phyloP scores from a whole-genome alignment of 1,284 basidiomycete genomes.

The Irpex sp. region DNA sequence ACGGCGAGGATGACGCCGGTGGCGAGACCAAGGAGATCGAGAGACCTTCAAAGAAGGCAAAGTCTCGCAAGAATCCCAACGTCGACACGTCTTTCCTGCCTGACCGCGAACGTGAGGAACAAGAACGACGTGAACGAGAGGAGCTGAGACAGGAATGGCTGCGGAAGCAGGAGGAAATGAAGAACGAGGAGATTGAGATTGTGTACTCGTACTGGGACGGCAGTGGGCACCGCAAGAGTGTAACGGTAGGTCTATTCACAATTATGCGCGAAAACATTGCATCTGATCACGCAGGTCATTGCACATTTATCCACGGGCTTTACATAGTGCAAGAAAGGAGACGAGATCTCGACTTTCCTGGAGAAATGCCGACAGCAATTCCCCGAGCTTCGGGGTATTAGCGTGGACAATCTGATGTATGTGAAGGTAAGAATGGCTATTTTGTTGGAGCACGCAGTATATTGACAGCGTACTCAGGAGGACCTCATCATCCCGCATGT shows the following conservation, averaged over 20 bases:
- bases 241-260: constrained; percentile 58
- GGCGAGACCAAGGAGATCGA: constrained; percentile 34
- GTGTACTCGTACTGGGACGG: constrained; percentile 99
- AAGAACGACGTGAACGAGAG: constrained; percentile 86
- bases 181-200: constrained; percentile 87
- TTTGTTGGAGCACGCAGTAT: constrained; percentile 1
- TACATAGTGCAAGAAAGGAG: constrained; percentile 94
- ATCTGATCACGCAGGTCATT: constrained; percentile 28
- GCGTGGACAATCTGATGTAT: constrained; percentile 97
- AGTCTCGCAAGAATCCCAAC: constrained; percentile 90
- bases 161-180: constrained; percentile 82
- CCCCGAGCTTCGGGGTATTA: constrained; percentile 85
- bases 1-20: constrained; percentile 36
- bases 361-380: constrained; percentile 93
- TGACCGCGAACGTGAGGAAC: constrained; percentile 93
- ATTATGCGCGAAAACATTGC: not conserved
- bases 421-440: constrained; percentile 70
- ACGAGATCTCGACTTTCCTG: constrained; percentile 84
- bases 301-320: constrained; percentile 11
- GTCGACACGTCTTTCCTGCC: constrained; percentile 99
- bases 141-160: constrained; percentile 90
- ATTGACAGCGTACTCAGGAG: constrained; percentile 52
- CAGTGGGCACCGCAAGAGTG: constrained; percentile 92
- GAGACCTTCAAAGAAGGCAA: constrained; percentile 63
- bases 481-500: constrained; percentile 95